Conservation (phyloP, 345 rosid species). For the Excoecaria cochinchinensis region DNA sequence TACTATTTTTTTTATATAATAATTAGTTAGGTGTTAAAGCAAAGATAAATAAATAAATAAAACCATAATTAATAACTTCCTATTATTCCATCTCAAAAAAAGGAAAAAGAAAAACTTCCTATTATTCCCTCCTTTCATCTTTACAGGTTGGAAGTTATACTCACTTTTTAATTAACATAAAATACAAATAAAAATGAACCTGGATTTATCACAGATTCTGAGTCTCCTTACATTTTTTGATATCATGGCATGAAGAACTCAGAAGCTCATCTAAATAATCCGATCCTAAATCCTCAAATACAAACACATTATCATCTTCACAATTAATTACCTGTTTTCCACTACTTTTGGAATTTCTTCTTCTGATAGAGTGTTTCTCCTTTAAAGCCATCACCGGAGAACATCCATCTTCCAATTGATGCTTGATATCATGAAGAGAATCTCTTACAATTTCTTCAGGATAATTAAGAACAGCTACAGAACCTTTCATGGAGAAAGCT, state of each 20-base stretch:
- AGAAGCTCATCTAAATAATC: constrained; percentile 41
- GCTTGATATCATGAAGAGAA: constrained; percentile 40
- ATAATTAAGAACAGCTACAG: constrained; percentile 42
- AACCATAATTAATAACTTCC: too few species aligned
- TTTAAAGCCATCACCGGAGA: constrained; percentile 47
- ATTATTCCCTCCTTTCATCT: too few species aligned
- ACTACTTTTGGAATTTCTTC: constrained; percentile 34
- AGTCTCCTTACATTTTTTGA: too few species aligned
- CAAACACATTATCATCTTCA: constrained; percentile 23
- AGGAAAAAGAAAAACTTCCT: too few species aligned
- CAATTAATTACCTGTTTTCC: neutral
- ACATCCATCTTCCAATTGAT: constrained; percentile 38
- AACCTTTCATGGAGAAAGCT: constrained; percentile 44
- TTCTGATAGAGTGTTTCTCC: constrained; percentile 39
- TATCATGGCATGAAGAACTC: constrained; percentile 21
- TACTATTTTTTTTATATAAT: too few species aligned
- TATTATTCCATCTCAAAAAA: too few species aligned
- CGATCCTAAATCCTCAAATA: constrained; percentile 41
- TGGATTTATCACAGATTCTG: too few species aligned
- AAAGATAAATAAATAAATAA: too few species aligned
- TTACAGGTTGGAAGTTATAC: too few species aligned
- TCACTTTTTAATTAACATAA: too few species aligned
- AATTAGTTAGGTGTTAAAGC: too few species aligned
- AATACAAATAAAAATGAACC: too few species aligned
- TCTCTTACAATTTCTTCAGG: constrained; percentile 43